Percentiles rank a stretch among this genome's conserved stretches.
These are phyloP conservation scores for Aspergillus bombycis DNA, from an alignment of 2,329 filamentous ascomycete species.

Conservation along the genomic window DNA sequence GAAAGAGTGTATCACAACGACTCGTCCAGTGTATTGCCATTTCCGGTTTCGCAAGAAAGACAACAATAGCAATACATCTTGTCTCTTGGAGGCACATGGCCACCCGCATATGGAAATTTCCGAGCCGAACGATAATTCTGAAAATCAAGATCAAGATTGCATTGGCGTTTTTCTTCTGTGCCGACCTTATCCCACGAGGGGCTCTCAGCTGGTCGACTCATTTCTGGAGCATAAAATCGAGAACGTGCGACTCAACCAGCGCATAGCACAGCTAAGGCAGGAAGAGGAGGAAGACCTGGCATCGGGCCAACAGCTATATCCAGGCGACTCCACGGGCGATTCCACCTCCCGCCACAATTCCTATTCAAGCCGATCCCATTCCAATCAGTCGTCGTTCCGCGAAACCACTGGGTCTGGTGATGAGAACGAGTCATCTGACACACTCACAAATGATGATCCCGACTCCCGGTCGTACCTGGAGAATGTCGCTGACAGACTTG, in stretches of 20 bases:
- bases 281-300: constrained; percentile 84
- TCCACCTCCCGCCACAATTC: constrained; percentile 1
- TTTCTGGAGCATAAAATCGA: constrained; percentile 97
- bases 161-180: constrained; percentile 94
- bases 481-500: constrained; percentile 83
- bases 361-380: background rate
- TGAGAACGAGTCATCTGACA: constrained; percentile 39
- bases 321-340: constrained; percentile 51
- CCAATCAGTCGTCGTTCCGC: background rate
- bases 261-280: constrained; percentile 80
- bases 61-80: constrained; percentile 72
- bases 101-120: constrained; percentile 82
- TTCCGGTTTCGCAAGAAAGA: constrained; percentile 76
- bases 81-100: constrained; percentile 88
- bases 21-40: constrained; percentile 79
- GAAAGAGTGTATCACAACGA: constrained; percentile 83
- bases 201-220: constrained; percentile 81
- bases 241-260: constrained; percentile 81
- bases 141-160: constrained; percentile 70
- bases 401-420: constrained; percentile 55
- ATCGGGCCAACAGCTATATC: constrained; percentile 61
- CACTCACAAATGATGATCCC: constrained; percentile 36
- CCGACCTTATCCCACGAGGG: constrained; percentile 85
- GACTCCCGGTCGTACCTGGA: constrained; percentile 64
- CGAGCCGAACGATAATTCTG: constrained; percentile 49